Conservation (phyloP, 345 rosid species). For the Carallia brachiata region DNA sequence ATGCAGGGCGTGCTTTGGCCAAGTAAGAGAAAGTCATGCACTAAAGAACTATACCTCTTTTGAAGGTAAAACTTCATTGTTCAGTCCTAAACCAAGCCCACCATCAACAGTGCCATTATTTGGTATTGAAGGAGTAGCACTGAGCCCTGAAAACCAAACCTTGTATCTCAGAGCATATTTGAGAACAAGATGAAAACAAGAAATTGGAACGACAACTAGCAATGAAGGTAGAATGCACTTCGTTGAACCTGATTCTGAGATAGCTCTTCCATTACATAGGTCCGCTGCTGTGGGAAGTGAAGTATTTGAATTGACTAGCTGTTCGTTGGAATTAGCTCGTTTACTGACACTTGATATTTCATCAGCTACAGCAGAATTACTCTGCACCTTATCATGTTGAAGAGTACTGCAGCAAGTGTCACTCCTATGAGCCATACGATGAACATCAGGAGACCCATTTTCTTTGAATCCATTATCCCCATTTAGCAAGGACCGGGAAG, state of each 20-base stretch:
- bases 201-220: not conserved
- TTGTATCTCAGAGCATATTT: constrained; percentile 26
- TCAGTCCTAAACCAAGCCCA: constrained; percentile 52
- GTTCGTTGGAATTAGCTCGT: constrained; percentile 39
- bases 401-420: constrained; percentile 35
- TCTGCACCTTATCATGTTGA: constrained; percentile 49
- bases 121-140: constrained; percentile 52
- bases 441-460: constrained; percentile 44
- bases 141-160: constrained; percentile 48
- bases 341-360: constrained; percentile 44
- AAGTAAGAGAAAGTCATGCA: constrained; percentile 3
- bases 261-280: constrained; percentile 54
- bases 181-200: constrained; percentile 5
- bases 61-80: constrained; percentile 48
- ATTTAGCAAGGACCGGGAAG: constrained; percentile 48
- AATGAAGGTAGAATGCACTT: not conserved
- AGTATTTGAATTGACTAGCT: constrained; percentile 31
- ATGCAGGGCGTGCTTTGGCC: not conserved
- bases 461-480: constrained; percentile 49
- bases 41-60: constrained; percentile 52
- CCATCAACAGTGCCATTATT: constrained; percentile 41
- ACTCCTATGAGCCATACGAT: constrained; percentile 34
- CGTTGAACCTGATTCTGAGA: constrained; percentile 50
- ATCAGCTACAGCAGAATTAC: constrained; percentile 42
- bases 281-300: constrained; percentile 36